Evolutionary conservation across 305 asterid genomes (phyloP).

Genomic region (Fraxinus ornus): DNA sequence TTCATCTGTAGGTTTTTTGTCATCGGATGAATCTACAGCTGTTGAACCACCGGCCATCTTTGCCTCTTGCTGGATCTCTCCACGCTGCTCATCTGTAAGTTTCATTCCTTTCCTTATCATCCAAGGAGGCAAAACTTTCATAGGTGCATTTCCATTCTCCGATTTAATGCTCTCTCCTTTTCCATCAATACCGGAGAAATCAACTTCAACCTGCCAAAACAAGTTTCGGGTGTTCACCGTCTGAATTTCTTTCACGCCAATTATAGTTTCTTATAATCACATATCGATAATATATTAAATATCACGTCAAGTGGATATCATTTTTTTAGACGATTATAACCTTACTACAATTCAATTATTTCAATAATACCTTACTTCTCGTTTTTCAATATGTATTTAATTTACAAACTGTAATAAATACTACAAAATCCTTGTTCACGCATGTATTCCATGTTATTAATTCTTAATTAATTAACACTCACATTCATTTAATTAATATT

Average conservation of each 20-base stretch:
- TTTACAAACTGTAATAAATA: too few relatives aligned
- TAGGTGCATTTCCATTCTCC: conserved; percentile 46
- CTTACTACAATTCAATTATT: background rate
- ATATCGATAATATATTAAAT: background rate
- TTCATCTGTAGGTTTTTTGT: conserved; percentile 46
- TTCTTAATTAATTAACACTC: background rate
- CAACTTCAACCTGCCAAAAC: conserved; percentile 74
- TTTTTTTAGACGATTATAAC: background rate
- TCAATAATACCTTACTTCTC: background rate
- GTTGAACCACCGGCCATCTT: conserved; percentile 40
- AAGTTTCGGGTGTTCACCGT: conserved; percentile 19
- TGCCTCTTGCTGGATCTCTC: conserved; percentile 57
- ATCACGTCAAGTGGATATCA: background rate
- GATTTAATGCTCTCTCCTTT: conserved; percentile 59
- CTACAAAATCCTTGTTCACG: background rate
- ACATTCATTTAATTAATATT: background rate
- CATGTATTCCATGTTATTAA: background rate
- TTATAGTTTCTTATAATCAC: conserved; percentile 1
- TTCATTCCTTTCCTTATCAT: conserved; percentile 92
- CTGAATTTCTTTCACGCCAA: background rate
- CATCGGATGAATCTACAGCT: conserved; percentile 43
- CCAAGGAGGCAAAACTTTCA: conserved; percentile 95
- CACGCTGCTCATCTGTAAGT: conserved; percentile 90
- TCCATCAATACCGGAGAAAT: conserved; percentile 73
- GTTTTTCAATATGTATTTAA: background rate